A percentile compares a stretch with the other conserved stretches of the same genome.
These are phyloP conservation scores for Paracamarosporium sp. DNA, from an alignment of 2,329 filamentous ascomycete species.

Conservation along the genomic window DNA sequence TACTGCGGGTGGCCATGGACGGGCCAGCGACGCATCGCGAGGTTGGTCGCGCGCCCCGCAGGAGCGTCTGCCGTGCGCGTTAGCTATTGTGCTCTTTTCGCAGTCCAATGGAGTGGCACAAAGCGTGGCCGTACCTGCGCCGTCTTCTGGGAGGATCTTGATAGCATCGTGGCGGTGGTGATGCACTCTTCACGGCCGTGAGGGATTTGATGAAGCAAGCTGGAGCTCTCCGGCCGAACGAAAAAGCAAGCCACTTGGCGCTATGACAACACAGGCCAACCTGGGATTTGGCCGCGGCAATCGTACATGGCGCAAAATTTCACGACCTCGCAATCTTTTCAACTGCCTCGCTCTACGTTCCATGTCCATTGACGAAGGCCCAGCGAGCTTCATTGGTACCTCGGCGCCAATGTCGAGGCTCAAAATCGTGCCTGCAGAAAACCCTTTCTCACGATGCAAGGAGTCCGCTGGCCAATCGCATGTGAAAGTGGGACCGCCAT, in stretches of 20 bases:
- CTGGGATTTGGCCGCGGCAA: constrained; percentile 26
- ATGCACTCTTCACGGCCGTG: constrained; percentile 34
- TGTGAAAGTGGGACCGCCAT: constrained; percentile 7
- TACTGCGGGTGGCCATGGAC: constrained; percentile 63
- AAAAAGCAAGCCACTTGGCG: constrained; percentile 44
- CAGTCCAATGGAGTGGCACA: constrained; percentile 31
- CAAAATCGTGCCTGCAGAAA: not conserved
- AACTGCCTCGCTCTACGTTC: not conserved
- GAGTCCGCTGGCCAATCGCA: not conserved
- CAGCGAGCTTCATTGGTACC: not conserved
- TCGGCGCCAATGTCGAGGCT: not conserved
- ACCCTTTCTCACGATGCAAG: not conserved
- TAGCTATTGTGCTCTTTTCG: constrained; percentile 24
- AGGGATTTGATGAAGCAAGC: constrained; percentile 45
- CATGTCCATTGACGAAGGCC: not conserved
- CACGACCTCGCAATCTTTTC: not conserved
- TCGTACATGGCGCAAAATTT: constrained; percentile 21
- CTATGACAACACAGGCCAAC: constrained; percentile 31
- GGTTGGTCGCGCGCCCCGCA: constrained; percentile 60
- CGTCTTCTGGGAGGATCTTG: constrained; percentile 53
- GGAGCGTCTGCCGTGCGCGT: constrained; percentile 56
- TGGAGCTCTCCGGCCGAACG: constrained; percentile 35
- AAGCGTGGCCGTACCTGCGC: constrained; percentile 53
- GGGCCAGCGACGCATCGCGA: constrained; percentile 56
- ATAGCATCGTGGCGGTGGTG: constrained; percentile 49